Evolutionary conservation across 2,329 filamentous ascomycete genomes (phyloP), one percentile per base, ranked within the genome.

Genomic region (Elsinoe fawcettii): DNA sequence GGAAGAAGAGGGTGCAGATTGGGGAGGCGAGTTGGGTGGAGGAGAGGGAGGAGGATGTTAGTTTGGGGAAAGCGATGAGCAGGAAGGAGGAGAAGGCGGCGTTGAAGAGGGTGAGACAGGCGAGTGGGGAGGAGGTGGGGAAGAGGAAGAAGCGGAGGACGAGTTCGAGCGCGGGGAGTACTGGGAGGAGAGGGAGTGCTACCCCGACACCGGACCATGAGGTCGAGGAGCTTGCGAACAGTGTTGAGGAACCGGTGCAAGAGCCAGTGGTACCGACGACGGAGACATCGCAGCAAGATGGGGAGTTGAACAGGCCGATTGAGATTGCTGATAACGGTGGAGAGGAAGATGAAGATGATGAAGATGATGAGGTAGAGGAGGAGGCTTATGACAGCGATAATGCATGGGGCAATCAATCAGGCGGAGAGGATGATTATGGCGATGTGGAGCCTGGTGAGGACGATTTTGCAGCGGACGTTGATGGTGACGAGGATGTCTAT

Each of bases 1-100:
- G 61, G 59, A 14, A 58, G 61, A 22, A 58, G 61, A 22, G 49
- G 41, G 55, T 46, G 20, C 41, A 46, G 16, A 39, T 43, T 54
- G 22, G 55, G 25, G n/a, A 55, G 20, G 59, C 60, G 23, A 61
- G 60, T 39, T 58, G 59, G 44, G 47, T 59, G 49, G 59, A 58
- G 6, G 56, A 57, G 16, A 27, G 41, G 20, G 41, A 46, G 12
- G 53, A 60, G n/a, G 54, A 23, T 41, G 55, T 49, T 30, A 56
- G 36, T 27, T n/a, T 60, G 18, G 46, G 47, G 6, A 54, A 57
- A 30, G 41, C 9, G 57, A 30, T 32, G 56, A 53, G 20, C 57
- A 60, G 39, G 43, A 47, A n/a, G 27, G 30, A 23, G 43, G 39
- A 51, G 47, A 30, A 20, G 25, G 59, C 20, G 46, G 41, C 25